Evolutionary conservation across 495 filamentous ascomycete species (phyloP), one percentile per base, ranked within the genome.

Genomic region (Aspergillus taichungensis): DNA sequence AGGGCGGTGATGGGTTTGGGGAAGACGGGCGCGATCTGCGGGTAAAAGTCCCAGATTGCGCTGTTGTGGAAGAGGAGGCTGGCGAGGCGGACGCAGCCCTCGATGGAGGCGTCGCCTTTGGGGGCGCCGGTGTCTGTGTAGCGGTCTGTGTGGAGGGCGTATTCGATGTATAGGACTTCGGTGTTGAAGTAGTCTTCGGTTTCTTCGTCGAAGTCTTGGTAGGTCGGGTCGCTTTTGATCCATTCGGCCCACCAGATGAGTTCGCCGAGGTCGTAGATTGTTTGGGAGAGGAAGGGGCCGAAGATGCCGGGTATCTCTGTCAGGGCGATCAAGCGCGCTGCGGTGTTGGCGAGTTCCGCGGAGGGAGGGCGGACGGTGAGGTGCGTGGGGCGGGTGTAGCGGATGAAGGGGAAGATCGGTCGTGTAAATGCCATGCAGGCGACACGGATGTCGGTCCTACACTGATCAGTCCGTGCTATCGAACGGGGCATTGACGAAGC

Each of bases 81-180:
- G 13, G 67, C 68, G 7, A 71, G 61, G 13, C 69, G 69, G 24
- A 58, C 56, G 47, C 64, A 66, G 40, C 69, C 69, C 43, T 71
- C 67, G 51, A 71, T 69, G 6, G 62, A 61, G 47, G 63, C 60
- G 46, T 73, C 69, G 8, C 78, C 79, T 42, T 74, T 77, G 8
- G 78, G 69, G 11, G 76, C 77, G 34, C 80, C 80, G 41, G 78
- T 79, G 30, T 78, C 63, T 0, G 76, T 81, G 52, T 81, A 85
- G 8, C 69, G 67, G 45, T 71, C 69, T 37, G 41, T 45, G 45
- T 68, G 62, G 2, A 73, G 63, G 6, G 60, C 52, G 44, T 73
- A 70, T 47, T 73, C 69, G 29, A 68, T 59, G 39, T 62, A 64
- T 9, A 70, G 54, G 6, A 70, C 68, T 50, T 73, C 69, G 18